Percentiles rank a stretch among this genome's conserved stretches.
phyloP scores from a whole-genome alignment of 2,329 filamentous ascomycete genomes.

The Fusarium pininemorale region DNA sequence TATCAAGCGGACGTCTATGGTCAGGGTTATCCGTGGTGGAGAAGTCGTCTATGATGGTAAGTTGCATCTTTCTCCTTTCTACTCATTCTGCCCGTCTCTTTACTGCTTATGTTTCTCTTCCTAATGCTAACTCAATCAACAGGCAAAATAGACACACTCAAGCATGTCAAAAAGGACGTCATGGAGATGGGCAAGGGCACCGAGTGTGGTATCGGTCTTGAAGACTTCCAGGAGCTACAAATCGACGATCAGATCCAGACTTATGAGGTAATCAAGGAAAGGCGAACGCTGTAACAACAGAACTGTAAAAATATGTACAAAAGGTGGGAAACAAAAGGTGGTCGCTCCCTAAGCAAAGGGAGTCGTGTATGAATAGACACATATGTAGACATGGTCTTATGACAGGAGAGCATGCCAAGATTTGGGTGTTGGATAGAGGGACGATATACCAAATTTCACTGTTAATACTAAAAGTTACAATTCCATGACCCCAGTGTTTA shows the following conservation, averaged over 20 bases:
- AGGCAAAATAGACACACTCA: slow-evolving; percentile 85
- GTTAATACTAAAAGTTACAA: neutral
- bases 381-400: slow-evolving; percentile 16
- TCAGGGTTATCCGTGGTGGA: slow-evolving; percentile 76
- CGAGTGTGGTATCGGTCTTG: slow-evolving; percentile 93
- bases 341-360: neutral
- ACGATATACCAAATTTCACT: slow-evolving; percentile 18
- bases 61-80: slow-evolving; percentile 47
- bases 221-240: slow-evolving; percentile 79
- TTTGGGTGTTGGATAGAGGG: neutral
- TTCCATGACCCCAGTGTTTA: neutral
- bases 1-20: slow-evolving; percentile 70
- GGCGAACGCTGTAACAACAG: slow-evolving; percentile 63
- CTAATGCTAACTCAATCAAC: neutral
- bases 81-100: neutral
- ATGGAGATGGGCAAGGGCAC: slow-evolving; percentile 87
- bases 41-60: slow-evolving; percentile 83
- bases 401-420: slow-evolving; percentile 1
- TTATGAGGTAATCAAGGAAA: slow-evolving; percentile 81
- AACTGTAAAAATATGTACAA: slow-evolving; percentile 34
- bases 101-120: neutral
- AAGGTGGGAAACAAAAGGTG: slow-evolving; percentile 6
- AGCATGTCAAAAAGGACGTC: slow-evolving; percentile 92
- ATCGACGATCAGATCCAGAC: slow-evolving; percentile 88
- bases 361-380: slow-evolving; percentile 25